Percentiles rank a stretch among this genome's conserved stretches.
These are phyloP conservation scores for Groenewaldozyma salmanticensis DNA, from an alignment of 805 yeast species.

Conservation along the genomic window DNA sequence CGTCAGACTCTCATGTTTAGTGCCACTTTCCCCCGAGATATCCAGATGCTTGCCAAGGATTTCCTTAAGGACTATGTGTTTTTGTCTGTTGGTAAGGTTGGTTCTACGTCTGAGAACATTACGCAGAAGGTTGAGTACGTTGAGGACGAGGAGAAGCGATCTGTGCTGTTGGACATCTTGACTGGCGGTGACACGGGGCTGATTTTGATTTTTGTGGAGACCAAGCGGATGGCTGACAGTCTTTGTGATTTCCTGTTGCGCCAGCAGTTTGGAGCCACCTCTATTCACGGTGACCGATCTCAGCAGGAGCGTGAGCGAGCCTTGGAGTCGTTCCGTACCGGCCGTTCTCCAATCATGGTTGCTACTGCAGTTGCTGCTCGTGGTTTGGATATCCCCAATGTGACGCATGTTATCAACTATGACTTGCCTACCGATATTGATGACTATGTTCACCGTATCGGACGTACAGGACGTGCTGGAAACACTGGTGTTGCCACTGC, in stretches of 20 bases:
- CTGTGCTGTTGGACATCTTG: conserved; percentile 80
- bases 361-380: conserved; percentile 99
- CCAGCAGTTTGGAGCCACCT: conserved; percentile 92
- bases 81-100: conserved; percentile 97
- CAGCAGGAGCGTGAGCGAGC: conserved; percentile 98
- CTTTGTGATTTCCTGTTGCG: conserved; percentile 83
- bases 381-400: conserved; percentile 99
- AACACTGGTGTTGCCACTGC: conserved; percentile 98
- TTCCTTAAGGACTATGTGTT: conserved; percentile 93
- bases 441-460: conserved; percentile 98
- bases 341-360: conserved; percentile 86
- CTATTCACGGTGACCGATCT: conserved; percentile 98
- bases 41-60: conserved; percentile 94
- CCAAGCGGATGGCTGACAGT: conserved; percentile 97
- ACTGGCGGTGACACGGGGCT: conserved; percentile 71
- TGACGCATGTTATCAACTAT: conserved; percentile 93
- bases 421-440: conserved; percentile 96
- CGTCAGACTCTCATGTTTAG: conserved; percentile 98
- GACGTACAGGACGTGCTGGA: conserved; percentile 99
- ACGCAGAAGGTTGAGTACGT: conserved; percentile 90
- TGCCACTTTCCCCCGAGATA: conserved; percentile 98
- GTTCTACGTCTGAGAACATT: conserved; percentile 97
- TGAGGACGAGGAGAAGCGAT: conserved; percentile 87
- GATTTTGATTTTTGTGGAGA: conserved; percentile 92
- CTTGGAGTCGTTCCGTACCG: conserved; percentile 83